Base-by-base conservation (phyloP, 805 yeast species). In the Zygosaccharomyces pseudorouxii region DNA sequence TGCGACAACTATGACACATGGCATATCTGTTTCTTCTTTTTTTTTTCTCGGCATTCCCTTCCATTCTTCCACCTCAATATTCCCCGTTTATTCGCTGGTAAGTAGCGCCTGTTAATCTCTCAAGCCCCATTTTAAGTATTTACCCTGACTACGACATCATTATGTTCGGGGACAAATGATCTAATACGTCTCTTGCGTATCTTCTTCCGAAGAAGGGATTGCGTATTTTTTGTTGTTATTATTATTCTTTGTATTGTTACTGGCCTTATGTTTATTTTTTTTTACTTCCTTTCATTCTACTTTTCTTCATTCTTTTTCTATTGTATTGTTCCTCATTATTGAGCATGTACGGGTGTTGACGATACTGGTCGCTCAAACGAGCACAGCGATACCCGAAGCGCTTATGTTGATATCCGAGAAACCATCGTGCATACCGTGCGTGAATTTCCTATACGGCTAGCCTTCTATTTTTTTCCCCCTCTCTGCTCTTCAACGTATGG, bases 331-430 rank as follows among this genome's bases (percentile, higher is more conserved):
- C 27, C 35, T 20, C 31, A 25, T 11, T n/a, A 16, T 9, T 11
- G 27, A 22, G 44, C 25, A 25, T 41, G 44, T 18, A 41, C 33
- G 19, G 31, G 44, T 41, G 31, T 41, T 25, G 11, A 19, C 23
- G 36, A 41, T 14, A 19, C 7, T 16, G 19, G 20, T 14, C 16
- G 16, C 37, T 19, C 11, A 33, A 18, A 33, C 9, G 11, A 33
- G 20, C 14, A 33, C 37, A 14, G 5, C 10, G 20, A 33, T 25
- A 25, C 11, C 28, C 28, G 28, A 25, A 10, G 11, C 11, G 28
- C 28, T 25, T 25, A 10, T 25, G 28, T 25, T 8, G 28, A n/a
- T 33, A 33, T 33, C 37, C 37, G 37, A 33, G 20, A 9, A 14
- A 33, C 7, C 11, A 16, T 18, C 19, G 37, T 16, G 19, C 37